A percentile compares a stretch with the other conserved stretches of the same genome.
These are phyloP conservation scores for Paramecium octaurelia DNA, from an alignment of 73 alveolate species.

Conservation along the genomic window DNA sequence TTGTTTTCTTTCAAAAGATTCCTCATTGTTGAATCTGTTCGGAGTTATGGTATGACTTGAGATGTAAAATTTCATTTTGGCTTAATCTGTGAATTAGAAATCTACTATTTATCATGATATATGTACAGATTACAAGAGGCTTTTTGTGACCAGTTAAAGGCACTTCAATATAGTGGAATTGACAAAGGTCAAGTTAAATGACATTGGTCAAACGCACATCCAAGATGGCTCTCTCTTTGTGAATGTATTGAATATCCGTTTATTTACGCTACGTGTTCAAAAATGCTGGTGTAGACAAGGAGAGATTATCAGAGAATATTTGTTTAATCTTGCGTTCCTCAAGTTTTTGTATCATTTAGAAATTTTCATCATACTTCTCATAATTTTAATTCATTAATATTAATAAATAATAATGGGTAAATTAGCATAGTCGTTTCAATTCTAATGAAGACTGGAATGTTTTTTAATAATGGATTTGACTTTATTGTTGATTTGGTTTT, in stretches of 20 bases:
- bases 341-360: neutral
- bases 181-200: neutral
- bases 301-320: neutral
- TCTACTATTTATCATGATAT: neutral
- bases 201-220: neutral
- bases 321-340: neutral
- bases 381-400: neutral
- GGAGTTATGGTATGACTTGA: constrained; percentile 33
- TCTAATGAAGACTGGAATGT: neutral
- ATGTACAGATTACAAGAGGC: constrained; percentile 8
- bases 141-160: constrained; percentile 22
- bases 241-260: neutral
- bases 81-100: neutral
- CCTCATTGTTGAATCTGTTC: constrained; percentile 34
- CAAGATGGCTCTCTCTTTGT: neutral
- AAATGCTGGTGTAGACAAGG: neutral
- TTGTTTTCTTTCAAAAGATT: constrained; percentile 31
- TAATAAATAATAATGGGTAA: neutral
- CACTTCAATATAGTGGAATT: constrained; percentile 20
- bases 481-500: neutral
- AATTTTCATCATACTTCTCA: neutral
- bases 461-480: neutral
- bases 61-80: constrained; percentile 40
- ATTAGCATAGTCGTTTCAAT: neutral
- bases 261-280: neutral